Conservation (phyloP, 768 basidiomycete genomes). For the Suillus subaureus region DNA sequence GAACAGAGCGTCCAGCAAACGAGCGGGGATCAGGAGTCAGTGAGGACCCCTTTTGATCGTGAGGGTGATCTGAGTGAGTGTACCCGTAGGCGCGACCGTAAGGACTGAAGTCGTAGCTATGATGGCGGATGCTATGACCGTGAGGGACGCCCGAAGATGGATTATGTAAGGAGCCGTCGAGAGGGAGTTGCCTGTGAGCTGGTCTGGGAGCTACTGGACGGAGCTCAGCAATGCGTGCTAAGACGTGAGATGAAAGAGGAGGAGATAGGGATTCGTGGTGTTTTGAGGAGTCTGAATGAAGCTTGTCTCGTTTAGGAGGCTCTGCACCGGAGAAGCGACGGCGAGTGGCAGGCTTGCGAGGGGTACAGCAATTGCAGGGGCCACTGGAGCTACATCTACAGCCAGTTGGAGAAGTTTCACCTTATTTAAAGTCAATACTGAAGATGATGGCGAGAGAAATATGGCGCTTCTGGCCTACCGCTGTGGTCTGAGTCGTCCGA, state of each 20-base stretch:
- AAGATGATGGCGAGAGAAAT: conserved; percentile 38
- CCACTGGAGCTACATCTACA: conserved; percentile 52
- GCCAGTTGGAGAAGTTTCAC: conserved; percentile 44
- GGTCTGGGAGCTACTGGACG: conserved; percentile 75
- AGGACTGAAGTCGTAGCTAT: conserved; percentile 59
- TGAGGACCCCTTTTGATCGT: conserved; percentile 24
- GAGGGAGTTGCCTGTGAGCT: conserved; percentile 20
- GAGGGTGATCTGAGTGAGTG: conserved; percentile 37
- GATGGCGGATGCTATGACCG: conserved; percentile 45
- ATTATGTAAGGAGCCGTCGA: conserved; percentile 45
- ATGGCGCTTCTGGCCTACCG: conserved; percentile 59
- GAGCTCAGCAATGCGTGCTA: conserved; percentile 63
- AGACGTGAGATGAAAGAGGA: conserved; percentile 48
- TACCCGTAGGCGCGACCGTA: conserved; percentile 69
- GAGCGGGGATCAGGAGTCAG: conserved; percentile 22
- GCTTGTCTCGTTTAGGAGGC: conserved; percentile 31
- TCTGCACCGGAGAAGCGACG: conserved; percentile 32
- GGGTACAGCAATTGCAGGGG: conserved; percentile 61
- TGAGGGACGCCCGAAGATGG: conserved; percentile 49
- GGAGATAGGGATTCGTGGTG: conserved; percentile 17
- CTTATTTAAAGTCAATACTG: conserved; percentile 50
- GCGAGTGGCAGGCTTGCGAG: conserved; percentile 45
- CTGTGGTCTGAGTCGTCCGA: conserved; percentile 68
- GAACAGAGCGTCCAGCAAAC: conserved; percentile 25
- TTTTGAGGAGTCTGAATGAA: conserved; percentile 22